Conservation (phyloP, 108 stramenopile genomes). For the Skeletonema marinoi region DNA sequence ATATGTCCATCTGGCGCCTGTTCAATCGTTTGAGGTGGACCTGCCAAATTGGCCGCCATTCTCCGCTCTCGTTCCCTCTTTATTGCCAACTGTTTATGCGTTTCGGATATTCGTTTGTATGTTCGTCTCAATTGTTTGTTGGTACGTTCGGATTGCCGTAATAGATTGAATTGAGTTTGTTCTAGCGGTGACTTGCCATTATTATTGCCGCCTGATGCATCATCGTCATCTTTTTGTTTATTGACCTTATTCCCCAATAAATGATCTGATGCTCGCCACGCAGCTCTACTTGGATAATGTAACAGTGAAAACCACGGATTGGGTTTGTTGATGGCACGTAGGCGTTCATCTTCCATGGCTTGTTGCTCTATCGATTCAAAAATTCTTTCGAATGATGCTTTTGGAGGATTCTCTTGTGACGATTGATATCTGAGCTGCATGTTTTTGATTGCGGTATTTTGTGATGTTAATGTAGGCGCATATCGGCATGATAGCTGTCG, state of each 20-base stretch:
- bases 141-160: conserved; percentile 26
- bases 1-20: conserved; percentile 11
- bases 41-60: conserved; percentile 26
- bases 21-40: not conserved
- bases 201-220: not conserved
- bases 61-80: conserved; percentile 43
- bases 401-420: not conserved
- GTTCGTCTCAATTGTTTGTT: conserved; percentile 42
- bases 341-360: conserved; percentile 10
- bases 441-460: not conserved
- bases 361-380: conserved; percentile 39
- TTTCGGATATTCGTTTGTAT: conserved; percentile 19
- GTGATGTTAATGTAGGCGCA: not conserved
- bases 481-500: not conserved
- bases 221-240: not conserved
- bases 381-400: not conserved
- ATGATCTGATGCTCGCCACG: conserved; percentile 66
- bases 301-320: conserved; percentile 68
- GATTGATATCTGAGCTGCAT: not conserved
- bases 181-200: conserved; percentile 9
- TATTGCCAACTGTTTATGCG: conserved; percentile 16
- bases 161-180: conserved; percentile 39
- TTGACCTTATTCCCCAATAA: conserved; percentile 8
- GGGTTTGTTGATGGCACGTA: conserved; percentile 19
- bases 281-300: conserved; percentile 61